Conservation (phyloP, 1,139 yeast genomes). For the Nadsonia starkeyi-henricii region DNA sequence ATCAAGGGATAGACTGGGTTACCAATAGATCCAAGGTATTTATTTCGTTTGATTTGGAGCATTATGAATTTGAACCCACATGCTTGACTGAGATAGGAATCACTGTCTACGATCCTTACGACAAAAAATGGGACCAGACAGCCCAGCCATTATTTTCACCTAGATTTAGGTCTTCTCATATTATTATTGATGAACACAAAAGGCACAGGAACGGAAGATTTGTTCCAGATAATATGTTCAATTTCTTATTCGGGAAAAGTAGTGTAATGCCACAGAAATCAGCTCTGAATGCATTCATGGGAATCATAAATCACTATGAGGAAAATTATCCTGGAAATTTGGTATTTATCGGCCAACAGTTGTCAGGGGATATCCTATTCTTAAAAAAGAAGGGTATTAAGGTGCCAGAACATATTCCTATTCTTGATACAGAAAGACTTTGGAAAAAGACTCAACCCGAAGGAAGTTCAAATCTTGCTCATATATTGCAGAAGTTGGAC, state of each 20-base stretch:
- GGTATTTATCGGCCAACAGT: not conserved
- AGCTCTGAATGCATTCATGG: not conserved
- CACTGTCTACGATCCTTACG: not conserved
- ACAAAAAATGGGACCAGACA: not conserved
- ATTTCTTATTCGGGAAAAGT: not conserved
- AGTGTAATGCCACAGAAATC: not conserved
- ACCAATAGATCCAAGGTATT: not conserved
- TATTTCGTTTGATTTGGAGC: not conserved
- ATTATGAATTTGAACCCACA: not conserved
- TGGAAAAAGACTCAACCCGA: not conserved
- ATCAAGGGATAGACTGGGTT: not conserved
- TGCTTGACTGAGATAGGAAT: not conserved
- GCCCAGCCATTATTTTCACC: not conserved
- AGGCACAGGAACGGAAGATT: not conserved
- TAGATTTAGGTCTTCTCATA: not conserved
- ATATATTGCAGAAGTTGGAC: not conserved
- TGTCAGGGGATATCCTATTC: not conserved
- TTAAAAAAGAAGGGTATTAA: not conserved
- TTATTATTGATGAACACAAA: not conserved
- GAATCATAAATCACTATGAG: not conserved
- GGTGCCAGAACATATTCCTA: not conserved
- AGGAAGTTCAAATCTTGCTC: not conserved
- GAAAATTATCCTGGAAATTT: not conserved
- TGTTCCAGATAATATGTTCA: not conserved
- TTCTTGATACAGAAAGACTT: not conserved